Conservation (phyloP, 2,329 filamentous ascomycete species). For the Pestalotiopsis sp. region DNA sequence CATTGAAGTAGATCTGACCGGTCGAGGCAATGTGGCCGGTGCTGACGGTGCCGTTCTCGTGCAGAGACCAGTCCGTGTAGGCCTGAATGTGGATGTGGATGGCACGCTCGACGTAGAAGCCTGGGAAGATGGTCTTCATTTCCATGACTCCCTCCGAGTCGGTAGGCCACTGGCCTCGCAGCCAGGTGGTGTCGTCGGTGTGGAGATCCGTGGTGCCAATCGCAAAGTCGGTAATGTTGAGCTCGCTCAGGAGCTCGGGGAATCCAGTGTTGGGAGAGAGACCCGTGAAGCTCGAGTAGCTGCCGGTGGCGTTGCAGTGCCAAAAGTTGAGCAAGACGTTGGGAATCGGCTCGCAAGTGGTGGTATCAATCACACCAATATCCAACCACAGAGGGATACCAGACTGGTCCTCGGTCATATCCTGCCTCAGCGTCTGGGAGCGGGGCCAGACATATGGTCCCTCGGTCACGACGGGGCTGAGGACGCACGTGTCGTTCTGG, state of each 20-base stretch:
- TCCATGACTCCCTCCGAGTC: conserved; percentile 28
- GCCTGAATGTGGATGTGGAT: conserved; percentile 24
- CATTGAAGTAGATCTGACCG: conserved; percentile 19
- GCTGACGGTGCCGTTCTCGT: conserved; percentile 18
- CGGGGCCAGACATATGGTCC: conserved; percentile 48
- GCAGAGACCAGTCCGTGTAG: conserved; percentile 17
- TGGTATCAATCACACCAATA: conserved; percentile 47
- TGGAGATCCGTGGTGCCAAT: conserved; percentile 21
- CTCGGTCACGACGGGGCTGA: conserved; percentile 43
- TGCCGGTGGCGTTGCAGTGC: conserved; percentile 48
- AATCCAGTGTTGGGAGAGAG: conserved; percentile 32
- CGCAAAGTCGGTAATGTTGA: conserved; percentile 27
- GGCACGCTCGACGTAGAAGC: conserved; percentile 24
- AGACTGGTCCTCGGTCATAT: conserved; percentile 39
- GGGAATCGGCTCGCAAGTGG: conserved; percentile 40
- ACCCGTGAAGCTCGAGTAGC: conserved; percentile 39
- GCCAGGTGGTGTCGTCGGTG: conserved; percentile 31
- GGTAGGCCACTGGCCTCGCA: conserved; percentile 31
- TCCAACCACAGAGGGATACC: conserved; percentile 47
- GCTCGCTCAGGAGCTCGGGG: conserved; percentile 26
- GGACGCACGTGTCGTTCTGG: conserved; percentile 43
- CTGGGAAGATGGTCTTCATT: conserved; percentile 25
- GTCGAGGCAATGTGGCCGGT: conserved; percentile 17
- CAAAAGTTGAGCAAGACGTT: conserved; percentile 45
- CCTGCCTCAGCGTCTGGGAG: conserved; percentile 39